These are phyloP conservation scores for Irpex sp. DNA, from an alignment of 1,284 basidiomycete genomes.

Conservation along the genomic window DNA sequence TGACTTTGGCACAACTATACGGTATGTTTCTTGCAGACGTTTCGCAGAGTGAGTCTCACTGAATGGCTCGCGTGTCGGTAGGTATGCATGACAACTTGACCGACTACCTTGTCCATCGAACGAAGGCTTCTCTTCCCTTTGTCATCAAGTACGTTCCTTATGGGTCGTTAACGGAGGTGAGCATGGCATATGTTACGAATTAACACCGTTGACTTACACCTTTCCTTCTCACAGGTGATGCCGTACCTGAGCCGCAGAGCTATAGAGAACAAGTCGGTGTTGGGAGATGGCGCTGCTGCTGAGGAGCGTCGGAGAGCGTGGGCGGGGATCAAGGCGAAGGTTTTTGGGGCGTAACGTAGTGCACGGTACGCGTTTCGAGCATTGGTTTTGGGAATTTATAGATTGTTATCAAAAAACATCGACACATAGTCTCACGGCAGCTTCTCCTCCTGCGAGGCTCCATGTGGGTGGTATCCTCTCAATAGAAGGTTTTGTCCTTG, in stretches of 20 bases:
- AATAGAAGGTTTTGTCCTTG: too few species aligned
- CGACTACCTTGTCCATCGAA: slow-evolving; percentile 58
- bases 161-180: slow-evolving; percentile 66
- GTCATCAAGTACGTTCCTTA: slow-evolving; percentile 87
- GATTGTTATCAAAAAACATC: background rate
- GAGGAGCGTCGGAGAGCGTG: slow-evolving; percentile 41
- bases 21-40: slow-evolving; percentile 43
- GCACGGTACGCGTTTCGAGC: background rate
- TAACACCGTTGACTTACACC: background rate
- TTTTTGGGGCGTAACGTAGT: slow-evolving; percentile 3
- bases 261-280: slow-evolving; percentile 68
- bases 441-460: too few species aligned
- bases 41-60: background rate
- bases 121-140: slow-evolving; percentile 58
- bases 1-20: slow-evolving; percentile 82
- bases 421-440: background rate
- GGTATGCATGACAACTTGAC: slow-evolving; percentile 86
- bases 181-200: too few species aligned
- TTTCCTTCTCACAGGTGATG: slow-evolving; percentile 42
- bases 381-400: background rate
- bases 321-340: slow-evolving; percentile 28
- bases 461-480: too few species aligned
- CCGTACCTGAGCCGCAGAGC: slow-evolving; percentile 65
- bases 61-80: slow-evolving; percentile 22
- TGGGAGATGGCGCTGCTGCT: slow-evolving; percentile 49